Evolutionary conservation across 1,284 basidiomycete genomes (phyloP), one percentile per base, ranked within the genome.

Genomic region (Puccinia horiana): DNA sequence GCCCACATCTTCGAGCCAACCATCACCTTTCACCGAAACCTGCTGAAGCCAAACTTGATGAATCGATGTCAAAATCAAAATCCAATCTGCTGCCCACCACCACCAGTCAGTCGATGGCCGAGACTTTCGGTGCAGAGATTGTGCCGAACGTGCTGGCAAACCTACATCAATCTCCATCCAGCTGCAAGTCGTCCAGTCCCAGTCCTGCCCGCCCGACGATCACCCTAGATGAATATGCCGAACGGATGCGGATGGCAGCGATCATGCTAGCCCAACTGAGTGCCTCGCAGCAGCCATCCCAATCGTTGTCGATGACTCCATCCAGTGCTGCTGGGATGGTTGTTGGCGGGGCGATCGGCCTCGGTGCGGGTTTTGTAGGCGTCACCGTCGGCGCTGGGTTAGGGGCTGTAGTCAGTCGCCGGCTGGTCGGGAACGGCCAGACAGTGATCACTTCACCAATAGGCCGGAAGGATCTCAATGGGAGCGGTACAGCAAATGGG

Each of bases 261-360:
- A 92, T 99, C 85, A 98, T 99, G 96, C 91, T 99, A 32, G 93
- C 96, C 0, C 96, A 99, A 88, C 90, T 99, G 63, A 98, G 96
- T 85, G 92, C 94, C 0, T 95, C 91, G 83, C 85, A 86, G 67
- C 84, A 85, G 26, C 83, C 83, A 1, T 82, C 84, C 18, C 78
- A 83, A 20, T 83, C 82, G 1, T 83, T 85, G 63, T 83, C 84
- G 40, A 83, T 83, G 37, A 83, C 84, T 0, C 83, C 85, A 1
- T 84, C 85, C 0, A 85, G 84, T 54, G 86, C 85, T 0, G 85
- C 85, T 0, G 85, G 85, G 11, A 85, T 85, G 32, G 83, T 86
- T 6, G 85, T 86, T 20, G 84, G 84, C 8, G 82, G 85, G 0
- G 85, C 85, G 2, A 84, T 86, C 56, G 85, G 85, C 44, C 83